phyloP scores from a whole-genome alignment of 2,329 filamentous ascomycete species.

The Calonectria montana region DNA sequence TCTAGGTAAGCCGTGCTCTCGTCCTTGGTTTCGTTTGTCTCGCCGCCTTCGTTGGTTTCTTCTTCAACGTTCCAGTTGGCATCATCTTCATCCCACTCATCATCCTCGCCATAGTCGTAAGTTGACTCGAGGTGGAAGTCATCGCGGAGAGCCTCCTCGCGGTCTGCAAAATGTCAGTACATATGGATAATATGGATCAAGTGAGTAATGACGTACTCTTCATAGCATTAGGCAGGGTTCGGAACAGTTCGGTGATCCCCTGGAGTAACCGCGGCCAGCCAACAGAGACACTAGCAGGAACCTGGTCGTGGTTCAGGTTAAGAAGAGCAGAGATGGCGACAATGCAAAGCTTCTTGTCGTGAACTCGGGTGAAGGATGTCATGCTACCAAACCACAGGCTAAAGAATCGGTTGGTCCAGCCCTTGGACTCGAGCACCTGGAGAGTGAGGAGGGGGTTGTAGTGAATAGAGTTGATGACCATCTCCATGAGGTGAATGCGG shows the following conservation, averaged over 20 bases:
- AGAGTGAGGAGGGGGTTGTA: conserved; percentile 92
- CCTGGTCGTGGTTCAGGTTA: conserved; percentile 80
- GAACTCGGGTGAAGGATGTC: conserved; percentile 90
- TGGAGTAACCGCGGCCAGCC: conserved; percentile 93
- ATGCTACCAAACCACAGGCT: conserved; percentile 98
- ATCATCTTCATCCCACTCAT: conserved; percentile 86
- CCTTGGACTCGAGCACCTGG: conserved; percentile 87
- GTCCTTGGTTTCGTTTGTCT: conserved; percentile 77
- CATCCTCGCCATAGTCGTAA: conserved; percentile 76
- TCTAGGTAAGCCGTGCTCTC: conserved; percentile 95
- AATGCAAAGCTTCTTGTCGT: conserved; percentile 99
- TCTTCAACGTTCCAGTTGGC: conserved; percentile 83
- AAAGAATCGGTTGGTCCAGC: conserved; percentile 99
- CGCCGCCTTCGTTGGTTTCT: conserved; percentile 76
- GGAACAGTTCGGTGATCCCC: conserved; percentile 91
- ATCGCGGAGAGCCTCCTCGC: conserved; percentile 91
- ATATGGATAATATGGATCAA: too few relatives aligned
- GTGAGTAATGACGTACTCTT: conserved; percentile 71
- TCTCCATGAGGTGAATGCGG: conserved; percentile 96
- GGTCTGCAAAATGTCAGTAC: conserved; percentile 65
- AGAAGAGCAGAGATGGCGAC: conserved; percentile 91
- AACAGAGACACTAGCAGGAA: conserved; percentile 91
- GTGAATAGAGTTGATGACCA: conserved; percentile 98
- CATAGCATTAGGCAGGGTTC: conserved; percentile 86
- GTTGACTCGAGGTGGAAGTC: conserved; percentile 79